These are phyloP conservation scores for Yamadazyma scolyti DNA, from an alignment of 805 yeast species.

Conservation along the genomic window DNA sequence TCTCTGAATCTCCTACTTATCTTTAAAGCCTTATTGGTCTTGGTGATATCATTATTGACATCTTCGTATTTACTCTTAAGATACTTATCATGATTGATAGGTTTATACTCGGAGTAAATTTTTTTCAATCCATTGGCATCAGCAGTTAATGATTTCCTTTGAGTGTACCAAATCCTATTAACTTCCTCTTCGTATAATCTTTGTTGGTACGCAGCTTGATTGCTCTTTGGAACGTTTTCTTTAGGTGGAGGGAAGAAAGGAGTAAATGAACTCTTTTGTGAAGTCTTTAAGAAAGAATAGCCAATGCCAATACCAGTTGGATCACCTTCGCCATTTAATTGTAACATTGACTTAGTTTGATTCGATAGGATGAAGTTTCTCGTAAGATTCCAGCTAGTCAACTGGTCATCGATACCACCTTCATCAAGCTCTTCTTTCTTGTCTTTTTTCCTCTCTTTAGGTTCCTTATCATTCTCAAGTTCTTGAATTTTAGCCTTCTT, in stretches of 20 bases:
- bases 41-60: constrained; percentile 30
- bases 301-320: constrained; percentile 91
- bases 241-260: constrained; percentile 35
- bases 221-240: constrained; percentile 36
- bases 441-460: constrained; percentile 19
- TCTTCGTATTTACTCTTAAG: constrained; percentile 32
- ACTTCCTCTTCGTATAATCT: constrained; percentile 90
- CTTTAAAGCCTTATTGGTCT: constrained; percentile 26
- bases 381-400: constrained; percentile 93
- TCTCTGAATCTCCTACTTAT: constrained; percentile 81
- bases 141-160: constrained; percentile 53
- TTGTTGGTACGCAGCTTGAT: constrained; percentile 61
- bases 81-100: constrained; percentile 27
- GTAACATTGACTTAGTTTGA: constrained; percentile 96
- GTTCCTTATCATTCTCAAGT: constrained; percentile 33
- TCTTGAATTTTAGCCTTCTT: constrained; percentile 24
- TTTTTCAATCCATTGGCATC: constrained; percentile 31
- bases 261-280: constrained; percentile 90
- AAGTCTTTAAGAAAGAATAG: constrained; percentile 80
- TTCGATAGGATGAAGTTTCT: constrained; percentile 89
- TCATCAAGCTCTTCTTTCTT: constrained; percentile 38
- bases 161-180: constrained; percentile 84
- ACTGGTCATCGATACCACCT: constrained; percentile 72
- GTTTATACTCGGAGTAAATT: constrained; percentile 36
- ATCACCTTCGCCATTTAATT: constrained; percentile 91